Base-by-base conservation (phyloP, 2,329 filamentous ascomycete genomes). In the Exserohilum rostratum region DNA sequence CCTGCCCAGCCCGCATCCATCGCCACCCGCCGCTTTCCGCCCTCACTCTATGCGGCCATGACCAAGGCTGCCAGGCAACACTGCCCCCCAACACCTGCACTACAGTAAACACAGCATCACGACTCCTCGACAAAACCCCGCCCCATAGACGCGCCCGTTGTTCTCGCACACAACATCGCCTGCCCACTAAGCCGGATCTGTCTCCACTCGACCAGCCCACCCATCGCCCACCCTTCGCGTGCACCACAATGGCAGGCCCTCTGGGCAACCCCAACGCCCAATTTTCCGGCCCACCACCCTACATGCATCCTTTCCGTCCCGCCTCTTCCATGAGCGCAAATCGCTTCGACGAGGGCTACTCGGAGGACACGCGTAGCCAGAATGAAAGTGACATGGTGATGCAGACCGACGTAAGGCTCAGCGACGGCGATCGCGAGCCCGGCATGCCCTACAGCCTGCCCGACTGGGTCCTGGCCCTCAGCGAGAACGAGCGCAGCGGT, bases 261-360 rank as follows among this genome's bases (percentile, higher is more conserved):
- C 51, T 70, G 35, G 57, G 55, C 45, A 66, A 50, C 59, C 54
- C 62, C 35, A 50, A 60, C 52, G 57, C 60, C 53, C 61, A 65
- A 50, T 74, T 74, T 58, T 59, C 63, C n/a, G 58, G 46, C 18
- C 65, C 73, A 40, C 65, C 73, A 40, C 64, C 71, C 20, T 75
- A 73, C 60, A 63, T 74, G 54, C 71, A 72, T 52, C 66, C 69
- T 29, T 73, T 75, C 64, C 68, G 71, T 33, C 67, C 72, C 42
- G 62, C 67, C 7, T 70, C 71, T 46, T 62, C 70, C n/a, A 75
- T 75, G 69, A 72, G 67, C 53, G 60, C 69, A 45, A 76, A 67
- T 61, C 64, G 69, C 45, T 83, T 91, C 54, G 91, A 96, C 78
- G 91, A 96, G 78, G 91, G 91, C 67, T 96, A 95, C 74, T 93